Conservation (phyloP, 495 filamentous ascomycete species). For the Penicillium argentinense region DNA sequence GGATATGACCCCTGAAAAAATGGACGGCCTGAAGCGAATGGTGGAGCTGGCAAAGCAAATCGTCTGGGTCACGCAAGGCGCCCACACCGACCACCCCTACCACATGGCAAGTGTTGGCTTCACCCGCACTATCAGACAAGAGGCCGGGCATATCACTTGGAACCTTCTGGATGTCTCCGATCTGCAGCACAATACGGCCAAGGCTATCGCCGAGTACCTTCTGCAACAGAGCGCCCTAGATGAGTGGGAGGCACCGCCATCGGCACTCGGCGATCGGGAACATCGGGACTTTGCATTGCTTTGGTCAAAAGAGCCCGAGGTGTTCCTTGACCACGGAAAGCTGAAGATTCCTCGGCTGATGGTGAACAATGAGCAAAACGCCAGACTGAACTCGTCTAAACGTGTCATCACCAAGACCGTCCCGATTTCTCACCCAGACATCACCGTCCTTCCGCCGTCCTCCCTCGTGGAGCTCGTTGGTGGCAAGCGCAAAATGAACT, state of each 20-base stretch:
- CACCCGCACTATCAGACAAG: slow-evolving; percentile 21
- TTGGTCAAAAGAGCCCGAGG: slow-evolving; percentile 4
- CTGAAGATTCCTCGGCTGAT: not conserved
- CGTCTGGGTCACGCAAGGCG: slow-evolving; percentile 37
- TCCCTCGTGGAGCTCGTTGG: not conserved
- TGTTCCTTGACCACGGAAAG: not conserved
- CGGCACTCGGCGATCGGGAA: not conserved
- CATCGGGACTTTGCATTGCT: too few relatives aligned
- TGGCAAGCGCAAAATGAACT: not conserved
- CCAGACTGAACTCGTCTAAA: not conserved
- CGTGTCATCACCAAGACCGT: not conserved
- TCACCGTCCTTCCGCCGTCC: not conserved
- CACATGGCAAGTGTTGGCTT: slow-evolving; percentile 35
- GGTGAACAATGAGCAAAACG: not conserved
- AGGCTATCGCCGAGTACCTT: slow-evolving; percentile 1
- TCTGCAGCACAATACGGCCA: not conserved
- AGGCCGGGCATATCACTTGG: slow-evolving; percentile 23
- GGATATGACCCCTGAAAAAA: slow-evolving; percentile 22
- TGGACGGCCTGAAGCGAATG: slow-evolving; percentile 19
- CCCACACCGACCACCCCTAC: slow-evolving; percentile 23
- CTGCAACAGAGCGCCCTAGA: not conserved
- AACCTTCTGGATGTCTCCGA: slow-evolving; percentile 30
- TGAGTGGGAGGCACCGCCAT: not conserved
- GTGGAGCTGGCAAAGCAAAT: slow-evolving; percentile 26
- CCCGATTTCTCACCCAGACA: not conserved